Evolutionary conservation across 2,329 filamentous ascomycete species (phyloP).

Genomic region (Neofusicoccum ribis): DNA sequence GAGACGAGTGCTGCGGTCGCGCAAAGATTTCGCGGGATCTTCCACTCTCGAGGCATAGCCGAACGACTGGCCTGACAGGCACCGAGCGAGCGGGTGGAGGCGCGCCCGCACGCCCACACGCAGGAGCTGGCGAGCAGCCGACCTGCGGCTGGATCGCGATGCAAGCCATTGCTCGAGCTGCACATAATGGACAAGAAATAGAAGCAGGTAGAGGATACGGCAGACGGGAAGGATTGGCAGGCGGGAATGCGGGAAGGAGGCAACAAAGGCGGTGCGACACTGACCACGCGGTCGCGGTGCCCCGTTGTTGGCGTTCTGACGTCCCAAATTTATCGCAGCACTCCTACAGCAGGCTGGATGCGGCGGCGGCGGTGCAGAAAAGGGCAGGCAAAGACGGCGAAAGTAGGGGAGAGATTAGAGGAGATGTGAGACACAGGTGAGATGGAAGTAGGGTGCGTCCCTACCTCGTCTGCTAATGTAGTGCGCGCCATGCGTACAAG

Average conservation of each 20-base stretch:
- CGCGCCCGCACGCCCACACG: neutral
- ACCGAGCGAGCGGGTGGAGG: neutral
- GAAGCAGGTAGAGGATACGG: conserved; percentile 4
- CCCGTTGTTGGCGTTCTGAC: neutral
- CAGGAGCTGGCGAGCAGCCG: too few species aligned
- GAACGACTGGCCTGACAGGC: neutral
- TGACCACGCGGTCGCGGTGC: neutral
- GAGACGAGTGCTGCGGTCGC: neutral
- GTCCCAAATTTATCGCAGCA: neutral
- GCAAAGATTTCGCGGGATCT: neutral
- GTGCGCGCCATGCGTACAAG: neutral
- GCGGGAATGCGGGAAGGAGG: conserved; percentile 7
- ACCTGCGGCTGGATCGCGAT: neutral
- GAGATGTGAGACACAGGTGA: neutral
- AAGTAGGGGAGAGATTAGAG: neutral
- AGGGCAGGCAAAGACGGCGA: neutral
- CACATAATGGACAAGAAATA: conserved; percentile 6
- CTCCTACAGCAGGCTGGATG: neutral
- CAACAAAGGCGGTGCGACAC: conserved; percentile 1
- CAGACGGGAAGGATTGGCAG: neutral
- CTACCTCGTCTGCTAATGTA: conserved; percentile 2
- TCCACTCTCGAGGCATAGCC: neutral
- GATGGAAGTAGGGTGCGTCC: conserved; percentile 13
- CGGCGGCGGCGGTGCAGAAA: conserved; percentile 5
- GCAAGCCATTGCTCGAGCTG: conserved; percentile 7